These are phyloP conservation scores for Citrus cavaleriei DNA, from an alignment of 345 rosid genomes.

Conservation along the genomic window DNA sequence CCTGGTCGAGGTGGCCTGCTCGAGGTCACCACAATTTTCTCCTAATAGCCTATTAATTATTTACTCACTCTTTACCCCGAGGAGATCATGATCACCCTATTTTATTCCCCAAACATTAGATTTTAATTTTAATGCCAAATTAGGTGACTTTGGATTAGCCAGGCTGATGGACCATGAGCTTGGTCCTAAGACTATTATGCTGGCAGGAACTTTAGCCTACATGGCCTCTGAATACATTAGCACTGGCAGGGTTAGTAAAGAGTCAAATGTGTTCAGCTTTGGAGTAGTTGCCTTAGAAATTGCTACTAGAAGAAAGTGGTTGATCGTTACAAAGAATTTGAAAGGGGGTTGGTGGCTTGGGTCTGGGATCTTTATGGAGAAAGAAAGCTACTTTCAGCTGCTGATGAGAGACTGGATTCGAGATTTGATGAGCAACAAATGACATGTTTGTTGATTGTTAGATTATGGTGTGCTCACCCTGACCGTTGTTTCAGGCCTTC, in stretches of 20 bases:
- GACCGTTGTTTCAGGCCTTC: neutral
- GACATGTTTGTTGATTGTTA: neutral
- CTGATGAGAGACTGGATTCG: neutral
- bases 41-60: too few relatives aligned
- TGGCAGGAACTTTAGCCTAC: conserved; percentile 54
- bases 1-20: too few relatives aligned
- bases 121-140: neutral
- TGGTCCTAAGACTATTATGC: conserved; percentile 36
- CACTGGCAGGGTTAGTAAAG: conserved; percentile 3
- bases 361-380: conserved; percentile 23
- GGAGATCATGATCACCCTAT: too few relatives aligned
- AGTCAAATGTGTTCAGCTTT: conserved; percentile 15
- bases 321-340: neutral
- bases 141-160: conserved; percentile 11
- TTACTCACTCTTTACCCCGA: too few relatives aligned
- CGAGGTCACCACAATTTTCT: too few relatives aligned
- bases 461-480: conserved; percentile 6
- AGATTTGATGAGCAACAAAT: neutral
- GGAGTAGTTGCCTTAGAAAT: conserved; percentile 18
- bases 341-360: conserved; percentile 8
- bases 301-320: conserved; percentile 14
- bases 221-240: conserved; percentile 14
- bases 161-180: conserved; percentile 19
- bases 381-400: neutral
- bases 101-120: too few relatives aligned